Evolutionary conservation across 768 basidiomycete genomes (phyloP).

Genomic region (Trametopsis cervina): DNA sequence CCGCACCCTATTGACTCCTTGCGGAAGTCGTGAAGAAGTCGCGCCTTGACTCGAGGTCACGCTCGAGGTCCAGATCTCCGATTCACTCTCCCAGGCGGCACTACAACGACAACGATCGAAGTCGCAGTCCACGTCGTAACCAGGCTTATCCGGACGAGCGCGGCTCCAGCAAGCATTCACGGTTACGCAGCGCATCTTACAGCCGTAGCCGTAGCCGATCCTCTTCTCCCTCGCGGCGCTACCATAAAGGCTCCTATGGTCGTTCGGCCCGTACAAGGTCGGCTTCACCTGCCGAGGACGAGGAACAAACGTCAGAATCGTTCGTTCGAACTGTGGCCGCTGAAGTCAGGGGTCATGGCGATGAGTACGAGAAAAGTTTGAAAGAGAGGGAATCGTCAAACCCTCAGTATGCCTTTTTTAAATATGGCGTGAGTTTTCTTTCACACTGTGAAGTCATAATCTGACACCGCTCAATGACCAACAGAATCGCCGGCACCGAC

Average conservation of each 20-base stretch:
- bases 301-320: slow-evolving; percentile 69
- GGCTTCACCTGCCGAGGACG: slow-evolving; percentile 36
- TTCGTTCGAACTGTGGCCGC: slow-evolving; percentile 86
- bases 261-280: slow-evolving; percentile 35
- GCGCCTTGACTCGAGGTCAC: slow-evolving; percentile 16
- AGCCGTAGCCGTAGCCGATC: too few relatives aligned
- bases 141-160: too few relatives aligned
- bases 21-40: slow-evolving; percentile 11
- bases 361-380: slow-evolving; percentile 67
- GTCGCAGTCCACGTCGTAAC: too few relatives aligned
- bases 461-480: background rate
- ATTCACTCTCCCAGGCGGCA: background rate
- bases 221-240: slow-evolving; percentile 32
- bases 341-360: slow-evolving; percentile 77
- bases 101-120: too few relatives aligned
- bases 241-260: slow-evolving; percentile 34
- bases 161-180: too few relatives aligned
- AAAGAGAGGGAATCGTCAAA: slow-evolving; percentile 74
- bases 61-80: slow-evolving; percentile 16
- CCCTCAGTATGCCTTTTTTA: slow-evolving; percentile 75
- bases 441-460: too few relatives aligned
- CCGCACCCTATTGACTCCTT: too few relatives aligned
- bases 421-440: slow-evolving; percentile 39
- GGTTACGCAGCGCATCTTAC: slow-evolving; percentile 4
- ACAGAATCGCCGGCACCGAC: slow-evolving; percentile 67